Conservation (phyloP, 2,329 filamentous ascomycete genomes). For the Talaromyces albobiverticillius region DNA sequence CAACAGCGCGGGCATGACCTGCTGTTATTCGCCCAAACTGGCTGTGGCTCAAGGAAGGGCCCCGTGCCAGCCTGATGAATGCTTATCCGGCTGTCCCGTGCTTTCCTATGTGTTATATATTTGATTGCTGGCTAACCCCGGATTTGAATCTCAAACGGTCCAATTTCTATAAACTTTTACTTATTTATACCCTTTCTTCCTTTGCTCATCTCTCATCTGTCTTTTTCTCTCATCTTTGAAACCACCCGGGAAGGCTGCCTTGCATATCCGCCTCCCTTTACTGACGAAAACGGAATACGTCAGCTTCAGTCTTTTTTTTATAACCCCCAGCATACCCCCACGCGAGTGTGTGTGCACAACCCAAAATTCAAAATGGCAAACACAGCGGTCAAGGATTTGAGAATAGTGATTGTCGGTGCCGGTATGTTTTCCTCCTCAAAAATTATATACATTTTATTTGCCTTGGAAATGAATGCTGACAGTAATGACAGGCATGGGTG, state of each 20-base stretch:
- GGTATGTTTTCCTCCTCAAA: slow-evolving; percentile 37
- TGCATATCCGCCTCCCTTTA: too few relatives aligned
- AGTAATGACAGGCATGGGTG: slow-evolving; percentile 68
- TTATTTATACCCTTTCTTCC: too few relatives aligned
- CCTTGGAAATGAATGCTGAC: background rate
- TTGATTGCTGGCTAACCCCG: background rate
- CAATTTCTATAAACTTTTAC: background rate
- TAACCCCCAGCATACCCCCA: too few relatives aligned
- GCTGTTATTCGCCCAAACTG: background rate
- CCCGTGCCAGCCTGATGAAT: slow-evolving; percentile 2
- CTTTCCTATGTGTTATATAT: background rate
- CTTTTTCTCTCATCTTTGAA: too few relatives aligned
- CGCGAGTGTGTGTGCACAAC: background rate
- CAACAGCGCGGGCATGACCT: background rate
- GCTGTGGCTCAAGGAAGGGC: too few relatives aligned
- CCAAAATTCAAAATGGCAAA: slow-evolving; percentile 23
- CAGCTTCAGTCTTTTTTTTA: too few relatives aligned
- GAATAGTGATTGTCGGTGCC: slow-evolving; percentile 49
- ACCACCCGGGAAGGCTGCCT: too few relatives aligned
- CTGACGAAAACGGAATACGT: too few relatives aligned
- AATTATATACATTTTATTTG: background rate
- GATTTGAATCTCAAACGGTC: background rate
- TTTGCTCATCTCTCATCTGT: background rate
- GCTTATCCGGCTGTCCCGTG: slow-evolving; percentile 4
- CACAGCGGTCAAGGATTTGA: slow-evolving; percentile 30